A percentile compares a stretch with the other conserved stretches of the same genome.
Conservation (phyloP, 306 rosid species). For the Vachellia collinsii region DNA sequence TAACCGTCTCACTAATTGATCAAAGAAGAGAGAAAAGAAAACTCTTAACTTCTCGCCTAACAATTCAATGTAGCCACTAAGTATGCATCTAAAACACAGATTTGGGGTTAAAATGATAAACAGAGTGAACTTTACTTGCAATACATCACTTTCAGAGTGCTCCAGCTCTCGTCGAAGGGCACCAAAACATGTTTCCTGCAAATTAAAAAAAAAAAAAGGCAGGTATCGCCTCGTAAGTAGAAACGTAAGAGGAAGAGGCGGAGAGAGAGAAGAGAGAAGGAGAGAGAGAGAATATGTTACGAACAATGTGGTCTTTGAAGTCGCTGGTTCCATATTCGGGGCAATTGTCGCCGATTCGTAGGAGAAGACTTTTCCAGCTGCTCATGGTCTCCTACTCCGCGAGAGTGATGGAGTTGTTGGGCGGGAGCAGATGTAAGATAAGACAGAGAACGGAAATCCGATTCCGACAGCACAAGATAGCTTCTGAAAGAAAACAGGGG, state of each 20-base stretch:
- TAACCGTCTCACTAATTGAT: neutral
- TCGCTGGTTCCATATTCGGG: conserved; percentile 86
- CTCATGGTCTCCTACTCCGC: conserved; percentile 46
- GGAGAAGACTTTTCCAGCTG: conserved; percentile 83
- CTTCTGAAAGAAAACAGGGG: neutral
- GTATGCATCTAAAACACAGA: neutral
- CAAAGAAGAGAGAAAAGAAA: neutral
- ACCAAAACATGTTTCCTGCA: conserved; percentile 84
- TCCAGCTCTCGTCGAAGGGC: conserved; percentile 87
- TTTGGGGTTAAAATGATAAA: neutral
- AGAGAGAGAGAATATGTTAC: conserved; percentile 26
- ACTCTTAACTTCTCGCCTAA: neutral
- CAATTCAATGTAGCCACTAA: neutral
- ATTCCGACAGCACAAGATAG: neutral
- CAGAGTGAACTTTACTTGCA: conserved; percentile 49
- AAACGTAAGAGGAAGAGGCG: neutral
- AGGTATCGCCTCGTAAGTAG: neutral
- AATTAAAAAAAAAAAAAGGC: conserved; percentile 33
- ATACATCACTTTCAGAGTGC: conserved; percentile 64
- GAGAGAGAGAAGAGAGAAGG: neutral
- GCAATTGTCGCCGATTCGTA: conserved; percentile 87
- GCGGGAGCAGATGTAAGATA: neutral
- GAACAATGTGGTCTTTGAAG: conserved; percentile 91
- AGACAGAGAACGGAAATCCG: neutral
- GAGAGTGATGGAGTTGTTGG: neutral